Percentiles rank a stretch among this genome's conserved stretches.
phyloP scores from a whole-genome alignment of 352 stramenopile species.

The Phytophthora tentaculata region DNA sequence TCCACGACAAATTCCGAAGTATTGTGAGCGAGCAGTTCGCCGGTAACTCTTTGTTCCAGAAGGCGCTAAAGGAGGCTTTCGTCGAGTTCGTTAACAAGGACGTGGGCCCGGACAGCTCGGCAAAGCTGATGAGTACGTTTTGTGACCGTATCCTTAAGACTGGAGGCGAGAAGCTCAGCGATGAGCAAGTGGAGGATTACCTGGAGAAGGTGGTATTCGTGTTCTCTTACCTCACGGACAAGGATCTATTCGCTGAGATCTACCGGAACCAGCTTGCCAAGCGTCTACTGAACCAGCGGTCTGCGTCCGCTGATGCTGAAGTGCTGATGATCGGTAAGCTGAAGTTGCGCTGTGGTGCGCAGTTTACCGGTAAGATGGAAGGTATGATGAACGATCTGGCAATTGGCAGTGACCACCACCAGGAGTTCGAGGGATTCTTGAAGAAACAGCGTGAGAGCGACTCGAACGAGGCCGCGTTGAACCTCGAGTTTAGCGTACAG shows the following conservation, averaged over 20 bases:
- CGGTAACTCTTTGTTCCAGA: constrained; percentile 98
- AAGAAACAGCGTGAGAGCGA: constrained; percentile 83
- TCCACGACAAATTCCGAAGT: constrained; percentile 98
- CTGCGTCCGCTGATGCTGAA: constrained; percentile 97
- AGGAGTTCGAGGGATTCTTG: constrained; percentile 95
- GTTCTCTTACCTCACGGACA: constrained; percentile 99
- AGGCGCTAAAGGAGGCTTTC: constrained; percentile 99
- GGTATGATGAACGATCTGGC: constrained; percentile 99
- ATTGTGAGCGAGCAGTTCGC: constrained; percentile 98
- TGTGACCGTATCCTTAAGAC: constrained; percentile 99
- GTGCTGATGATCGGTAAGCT: constrained; percentile 99
- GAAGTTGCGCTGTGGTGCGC: constrained; percentile 98
- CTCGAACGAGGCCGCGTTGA: constrained; percentile 45
- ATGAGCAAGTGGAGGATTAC: constrained; percentile 97
- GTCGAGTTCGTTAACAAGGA: constrained; percentile 99
- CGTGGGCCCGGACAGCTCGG: constrained; percentile 96
- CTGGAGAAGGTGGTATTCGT: constrained; percentile 98
- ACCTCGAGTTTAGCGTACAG: constrained; percentile 96
- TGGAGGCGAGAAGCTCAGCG: constrained; percentile 97
- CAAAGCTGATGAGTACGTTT: constrained; percentile 99
- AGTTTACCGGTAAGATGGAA: constrained; percentile 99
- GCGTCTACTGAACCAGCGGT: constrained; percentile 98
- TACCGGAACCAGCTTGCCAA: constrained; percentile 99
- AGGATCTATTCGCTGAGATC: constrained; percentile 99
- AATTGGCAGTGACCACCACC: constrained; percentile 96